Conservation (phyloP, 495 filamentous ascomycete species). For the Daldinia loculata region DNA sequence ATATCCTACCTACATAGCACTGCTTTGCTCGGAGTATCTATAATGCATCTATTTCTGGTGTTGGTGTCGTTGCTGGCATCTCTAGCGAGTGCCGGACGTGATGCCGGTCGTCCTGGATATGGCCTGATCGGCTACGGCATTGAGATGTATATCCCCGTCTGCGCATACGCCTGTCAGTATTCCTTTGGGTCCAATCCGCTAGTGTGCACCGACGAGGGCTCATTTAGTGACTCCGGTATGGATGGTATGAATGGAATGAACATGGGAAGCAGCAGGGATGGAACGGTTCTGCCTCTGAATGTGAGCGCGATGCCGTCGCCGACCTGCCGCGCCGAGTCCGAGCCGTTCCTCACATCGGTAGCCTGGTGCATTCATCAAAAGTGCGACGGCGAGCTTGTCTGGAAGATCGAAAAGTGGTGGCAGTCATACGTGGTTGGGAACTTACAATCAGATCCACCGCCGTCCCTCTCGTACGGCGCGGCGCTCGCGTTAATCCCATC, state of each 20-base stretch:
- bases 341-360: slow-evolving; percentile 26
- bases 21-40: background rate
- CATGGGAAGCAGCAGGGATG: background rate
- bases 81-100: slow-evolving; percentile 5
- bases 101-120: slow-evolving; percentile 3
- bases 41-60: background rate
- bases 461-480: slow-evolving; percentile 13
- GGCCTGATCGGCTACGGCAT: slow-evolving; percentile 17
- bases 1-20: background rate
- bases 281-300: background rate
- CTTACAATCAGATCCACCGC: slow-evolving; percentile 2
- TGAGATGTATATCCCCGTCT: slow-evolving; percentile 14
- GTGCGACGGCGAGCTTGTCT: slow-evolving; percentile 4
- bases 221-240: background rate
- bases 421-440: slow-evolving; percentile 22
- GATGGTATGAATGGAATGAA: slow-evolving; percentile 2
- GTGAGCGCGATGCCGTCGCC: slow-evolving; percentile 15
- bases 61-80: background rate
- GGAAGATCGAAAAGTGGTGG: slow-evolving; percentile 29
- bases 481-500: slow-evolving; percentile 12
- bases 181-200: slow-evolving; percentile 2
- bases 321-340: slow-evolving; percentile 19
- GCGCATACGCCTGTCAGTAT: slow-evolving; percentile 13
- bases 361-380: slow-evolving; percentile 28
- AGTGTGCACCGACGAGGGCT: slow-evolving; percentile 2